phyloP scores from a whole-genome alignment of 177 flowering plant genomes.

The Vitis hybrid region DNA sequence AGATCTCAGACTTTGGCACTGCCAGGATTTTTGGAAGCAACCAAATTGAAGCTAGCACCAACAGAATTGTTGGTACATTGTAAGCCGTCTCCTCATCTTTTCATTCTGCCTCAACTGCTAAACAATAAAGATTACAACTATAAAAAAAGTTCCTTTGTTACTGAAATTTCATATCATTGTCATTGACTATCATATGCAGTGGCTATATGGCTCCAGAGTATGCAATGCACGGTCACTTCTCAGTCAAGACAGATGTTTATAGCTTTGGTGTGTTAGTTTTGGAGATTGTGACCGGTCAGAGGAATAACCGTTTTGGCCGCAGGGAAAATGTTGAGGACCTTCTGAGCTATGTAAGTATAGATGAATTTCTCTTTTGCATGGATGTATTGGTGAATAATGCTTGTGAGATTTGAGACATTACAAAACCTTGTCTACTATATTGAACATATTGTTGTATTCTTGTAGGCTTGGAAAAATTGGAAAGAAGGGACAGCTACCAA shows the following conservation, averaged over 20 bases:
- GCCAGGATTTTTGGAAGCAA: slow-evolving; percentile 32
- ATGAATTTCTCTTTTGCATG: too few species aligned
- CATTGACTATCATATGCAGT: neutral
- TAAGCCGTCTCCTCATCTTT: slow-evolving; percentile 11
- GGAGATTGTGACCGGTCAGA: slow-evolving; percentile 26
- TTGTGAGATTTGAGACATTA: too few species aligned
- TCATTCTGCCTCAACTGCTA: too few species aligned
- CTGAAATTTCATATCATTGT: neutral
- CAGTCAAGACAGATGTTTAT: slow-evolving; percentile 31
- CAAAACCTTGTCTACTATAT: too few species aligned
- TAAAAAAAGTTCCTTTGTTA: neutral
- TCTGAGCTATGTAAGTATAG: slow-evolving; percentile 13
- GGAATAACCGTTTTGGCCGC: slow-evolving; percentile 12
- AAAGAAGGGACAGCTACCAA: slow-evolving; percentile 21
- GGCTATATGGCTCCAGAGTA: slow-evolving; percentile 25
- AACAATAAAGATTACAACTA: neutral
- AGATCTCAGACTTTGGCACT: slow-evolving; percentile 51
- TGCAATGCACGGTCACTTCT: slow-evolving; percentile 21
- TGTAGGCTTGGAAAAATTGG: slow-evolving; percentile 40
- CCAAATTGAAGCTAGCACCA: slow-evolving; percentile 31
- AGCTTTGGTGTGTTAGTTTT: slow-evolving; percentile 33
- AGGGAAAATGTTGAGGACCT: slow-evolving; percentile 16
- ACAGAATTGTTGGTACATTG: slow-evolving; percentile 39
- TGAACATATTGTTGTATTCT: too few species aligned
- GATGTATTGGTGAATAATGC: too few species aligned